These are phyloP conservation scores for Cladosporium sp. DNA, from an alignment of 2,329 filamentous ascomycete genomes.

Conservation along the genomic window DNA sequence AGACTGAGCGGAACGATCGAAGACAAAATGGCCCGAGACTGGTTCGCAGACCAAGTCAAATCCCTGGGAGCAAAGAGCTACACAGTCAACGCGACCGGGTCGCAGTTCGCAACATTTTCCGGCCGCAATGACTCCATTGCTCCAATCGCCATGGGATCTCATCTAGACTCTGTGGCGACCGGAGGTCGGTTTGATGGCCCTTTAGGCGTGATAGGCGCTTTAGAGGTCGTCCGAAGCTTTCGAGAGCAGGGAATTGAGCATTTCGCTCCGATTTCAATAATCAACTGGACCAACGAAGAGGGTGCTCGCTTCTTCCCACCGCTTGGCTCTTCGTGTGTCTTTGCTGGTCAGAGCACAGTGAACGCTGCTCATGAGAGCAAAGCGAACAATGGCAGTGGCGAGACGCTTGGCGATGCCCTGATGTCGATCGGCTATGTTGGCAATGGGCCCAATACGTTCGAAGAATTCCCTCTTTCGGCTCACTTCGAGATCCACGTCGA, in stretches of 20 bases:
- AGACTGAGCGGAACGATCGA: conserved; percentile 16
- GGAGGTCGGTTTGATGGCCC: conserved; percentile 19
- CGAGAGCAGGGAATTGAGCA: conserved; percentile 28
- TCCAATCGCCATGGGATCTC: conserved; percentile 26
- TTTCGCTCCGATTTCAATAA: conserved; percentile 19
- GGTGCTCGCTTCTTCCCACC: conserved; percentile 20
- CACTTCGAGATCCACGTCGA: conserved; percentile 26
- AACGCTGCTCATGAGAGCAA: conserved; percentile 24
- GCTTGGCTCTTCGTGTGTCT: conserved; percentile 19
- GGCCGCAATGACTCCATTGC: conserved; percentile 19
- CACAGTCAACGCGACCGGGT: conserved; percentile 23
- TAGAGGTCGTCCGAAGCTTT: conserved; percentile 21
- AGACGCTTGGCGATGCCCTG: conserved; percentile 26
- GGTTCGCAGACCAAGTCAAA: conserved; percentile 22
- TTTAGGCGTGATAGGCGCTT: conserved; percentile 16
- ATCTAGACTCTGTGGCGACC: conserved; percentile 18
- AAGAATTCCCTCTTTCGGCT: conserved; percentile 20
- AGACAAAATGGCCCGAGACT: conserved; percentile 23
- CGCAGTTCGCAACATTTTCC: conserved; percentile 21
- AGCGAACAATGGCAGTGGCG: conserved; percentile 16
- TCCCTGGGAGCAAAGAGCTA: conserved; percentile 21
- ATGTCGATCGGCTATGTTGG: conserved; percentile 30
- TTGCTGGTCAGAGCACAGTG: conserved; percentile 20
- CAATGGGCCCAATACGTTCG: conserved; percentile 19
- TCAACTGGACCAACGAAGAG: conserved; percentile 29